phyloP scores from a whole-genome alignment of 2,329 filamentous ascomycete genomes.

The Aspergillus aculeatus region DNA sequence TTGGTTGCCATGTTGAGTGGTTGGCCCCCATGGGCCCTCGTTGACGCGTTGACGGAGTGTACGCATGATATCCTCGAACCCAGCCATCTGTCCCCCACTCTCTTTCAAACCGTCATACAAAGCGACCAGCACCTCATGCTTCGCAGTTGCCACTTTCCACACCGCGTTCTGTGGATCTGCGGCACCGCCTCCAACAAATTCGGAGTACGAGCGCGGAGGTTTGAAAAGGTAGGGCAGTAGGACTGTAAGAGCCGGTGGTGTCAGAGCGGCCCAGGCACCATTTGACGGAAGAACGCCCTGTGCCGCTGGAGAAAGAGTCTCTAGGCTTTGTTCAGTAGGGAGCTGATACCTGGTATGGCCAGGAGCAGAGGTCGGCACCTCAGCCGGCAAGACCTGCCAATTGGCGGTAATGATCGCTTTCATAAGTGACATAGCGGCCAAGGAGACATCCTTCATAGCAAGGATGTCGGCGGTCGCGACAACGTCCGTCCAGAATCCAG shows the following conservation, averaged over 20 bases:
- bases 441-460: slow-evolving; percentile 56
- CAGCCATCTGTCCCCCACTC: slow-evolving; percentile 29
- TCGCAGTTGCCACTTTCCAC: slow-evolving; percentile 57
- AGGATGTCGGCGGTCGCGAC: slow-evolving; percentile 56
- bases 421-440: slow-evolving; percentile 55
- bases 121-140: slow-evolving; percentile 56
- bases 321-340: slow-evolving; percentile 41
- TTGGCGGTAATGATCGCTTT: slow-evolving; percentile 54
- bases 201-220: slow-evolving; percentile 56
- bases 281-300: slow-evolving; percentile 40
- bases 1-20: slow-evolving; percentile 29
- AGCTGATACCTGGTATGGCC: slow-evolving; percentile 33
- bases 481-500: slow-evolving; percentile 54
- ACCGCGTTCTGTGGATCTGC: slow-evolving; percentile 58
- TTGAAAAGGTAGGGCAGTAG: slow-evolving; percentile 58
- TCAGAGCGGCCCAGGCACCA: slow-evolving; percentile 53
- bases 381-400: slow-evolving; percentile 47
- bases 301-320: slow-evolving; percentile 36
- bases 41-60: slow-evolving; percentile 42
- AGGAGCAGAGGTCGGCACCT: slow-evolving; percentile 25
- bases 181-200: slow-evolving; percentile 56
- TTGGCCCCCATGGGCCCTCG: slow-evolving; percentile 44
- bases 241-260: slow-evolving; percentile 50
- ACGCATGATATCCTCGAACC: slow-evolving; percentile 41
- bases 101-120: slow-evolving; percentile 48